Percentiles rank a stretch among this genome's conserved stretches.
phyloP scores from a whole-genome alignment of 805 yeast species.

The Nakazawaea laoshanensis region DNA sequence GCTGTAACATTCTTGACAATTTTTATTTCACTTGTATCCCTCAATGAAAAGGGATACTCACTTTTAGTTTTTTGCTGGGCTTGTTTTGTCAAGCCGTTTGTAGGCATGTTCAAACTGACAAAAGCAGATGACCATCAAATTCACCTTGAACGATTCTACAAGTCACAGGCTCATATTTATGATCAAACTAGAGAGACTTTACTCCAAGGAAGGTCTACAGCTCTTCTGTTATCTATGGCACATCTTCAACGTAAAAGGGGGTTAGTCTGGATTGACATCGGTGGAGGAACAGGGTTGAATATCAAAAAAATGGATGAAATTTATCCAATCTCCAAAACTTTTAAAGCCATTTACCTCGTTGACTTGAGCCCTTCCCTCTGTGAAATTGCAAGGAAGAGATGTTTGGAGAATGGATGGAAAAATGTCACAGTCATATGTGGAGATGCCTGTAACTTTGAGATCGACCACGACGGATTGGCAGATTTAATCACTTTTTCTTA shows the following conservation, averaged over 20 bases:
- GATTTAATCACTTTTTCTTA: slow-evolving; percentile 74
- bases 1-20: neutral
- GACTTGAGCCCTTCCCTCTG: slow-evolving; percentile 76
- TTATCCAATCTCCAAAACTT: slow-evolving; percentile 36
- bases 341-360: slow-evolving; percentile 61
- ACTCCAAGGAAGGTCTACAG: slow-evolving; percentile 63
- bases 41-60: slow-evolving; percentile 10
- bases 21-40: neutral
- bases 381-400: slow-evolving; percentile 58
- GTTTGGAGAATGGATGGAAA: slow-evolving; percentile 35
- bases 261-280: slow-evolving; percentile 70
- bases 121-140: slow-evolving; percentile 41
- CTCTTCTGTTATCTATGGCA: slow-evolving; percentile 48
- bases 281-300: slow-evolving; percentile 84
- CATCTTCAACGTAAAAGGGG: slow-evolving; percentile 38
- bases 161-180: slow-evolving; percentile 69
- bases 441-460: slow-evolving; percentile 66
- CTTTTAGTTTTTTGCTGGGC: slow-evolving; percentile 28
- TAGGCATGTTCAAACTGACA: slow-evolving; percentile 19
- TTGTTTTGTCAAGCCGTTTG: slow-evolving; percentile 56
- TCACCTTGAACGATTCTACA: slow-evolving; percentile 62
- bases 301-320: slow-evolving; percentile 65
- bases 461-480: slow-evolving; percentile 39
- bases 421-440: slow-evolving; percentile 64
- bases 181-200: slow-evolving; percentile 62